phyloP scores from a whole-genome alignment of 805 yeast genomes.

The Wickerhamomyces kurtzmanii region DNA sequence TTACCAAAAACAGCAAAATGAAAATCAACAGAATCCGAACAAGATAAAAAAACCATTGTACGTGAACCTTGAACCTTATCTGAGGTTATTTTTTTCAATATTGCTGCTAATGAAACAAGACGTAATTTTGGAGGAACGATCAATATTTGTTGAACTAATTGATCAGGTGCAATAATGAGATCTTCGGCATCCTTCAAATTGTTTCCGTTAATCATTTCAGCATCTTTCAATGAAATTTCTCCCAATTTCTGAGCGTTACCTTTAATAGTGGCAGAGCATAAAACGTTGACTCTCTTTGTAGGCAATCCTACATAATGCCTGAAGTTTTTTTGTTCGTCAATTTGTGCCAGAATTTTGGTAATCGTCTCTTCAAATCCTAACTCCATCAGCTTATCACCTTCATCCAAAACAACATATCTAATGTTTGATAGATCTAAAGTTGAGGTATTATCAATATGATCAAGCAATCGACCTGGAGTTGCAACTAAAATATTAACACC shows the following conservation, averaged over 20 bases:
- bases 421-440: slow-evolving; percentile 64
- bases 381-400: slow-evolving; percentile 94
- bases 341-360: slow-evolving; percentile 55
- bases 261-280: slow-evolving; percentile 93
- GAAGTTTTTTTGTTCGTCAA: slow-evolving; percentile 31
- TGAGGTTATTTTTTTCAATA: slow-evolving; percentile 39
- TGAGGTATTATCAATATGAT: slow-evolving; percentile 85
- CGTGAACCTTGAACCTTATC: slow-evolving; percentile 28
- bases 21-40: slow-evolving; percentile 95
- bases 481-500: slow-evolving; percentile 96
- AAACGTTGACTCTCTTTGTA: slow-evolving; percentile 55
- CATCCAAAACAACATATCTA: slow-evolving; percentile 87
- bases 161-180: slow-evolving; percentile 70
- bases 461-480: slow-evolving; percentile 94
- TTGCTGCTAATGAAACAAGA: slow-evolving; percentile 68
- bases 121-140: slow-evolving; percentile 90
- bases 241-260: slow-evolving; percentile 75
- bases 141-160: slow-evolving; percentile 68
- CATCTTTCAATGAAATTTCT: slow-evolving; percentile 61
- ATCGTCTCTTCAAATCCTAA: slow-evolving; percentile 94
- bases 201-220: slow-evolving; percentile 47
- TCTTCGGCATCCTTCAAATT: slow-evolving; percentile 21
- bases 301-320: slow-evolving; percentile 52
- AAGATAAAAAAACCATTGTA: slow-evolving; percentile 80
- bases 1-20: slow-evolving; percentile 71